These are phyloP conservation scores for Achaetomium macrosporum DNA, from an alignment of 2,329 filamentous ascomycete species.

Conservation along the genomic window DNA sequence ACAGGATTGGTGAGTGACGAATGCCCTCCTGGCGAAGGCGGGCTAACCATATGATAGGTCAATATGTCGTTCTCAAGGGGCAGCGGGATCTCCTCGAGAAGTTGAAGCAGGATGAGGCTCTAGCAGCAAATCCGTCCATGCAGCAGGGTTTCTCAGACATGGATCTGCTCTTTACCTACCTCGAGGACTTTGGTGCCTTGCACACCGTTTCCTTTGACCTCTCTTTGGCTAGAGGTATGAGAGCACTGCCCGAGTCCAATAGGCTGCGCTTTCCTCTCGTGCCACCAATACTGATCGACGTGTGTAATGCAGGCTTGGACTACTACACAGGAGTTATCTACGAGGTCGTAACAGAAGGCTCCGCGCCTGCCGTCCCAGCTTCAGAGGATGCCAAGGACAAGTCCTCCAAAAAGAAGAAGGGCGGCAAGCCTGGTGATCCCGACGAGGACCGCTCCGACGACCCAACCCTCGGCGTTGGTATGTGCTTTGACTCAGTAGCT, in stretches of 20 bases:
- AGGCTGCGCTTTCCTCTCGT: slow-evolving; percentile 33
- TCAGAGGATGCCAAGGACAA: slow-evolving; percentile 14
- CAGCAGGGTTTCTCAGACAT: slow-evolving; percentile 78
- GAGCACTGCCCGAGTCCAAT: not conserved
- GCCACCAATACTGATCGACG: not conserved
- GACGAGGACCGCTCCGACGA: slow-evolving; percentile 25
- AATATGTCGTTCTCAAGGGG: slow-evolving; percentile 23
- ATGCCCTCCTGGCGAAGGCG: slow-evolving; percentile 40
- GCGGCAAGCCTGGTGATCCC: slow-evolving; percentile 18
- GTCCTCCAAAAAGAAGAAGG: slow-evolving; percentile 23
- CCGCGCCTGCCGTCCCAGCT: slow-evolving; percentile 44
- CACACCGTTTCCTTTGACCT: slow-evolving; percentile 82
- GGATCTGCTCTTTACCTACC: slow-evolving; percentile 72
- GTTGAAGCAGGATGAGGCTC: slow-evolving; percentile 59
- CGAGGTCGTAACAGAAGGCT: slow-evolving; percentile 79
- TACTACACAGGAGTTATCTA: slow-evolving; percentile 91
- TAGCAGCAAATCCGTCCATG: slow-evolving; percentile 67
- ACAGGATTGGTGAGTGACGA: slow-evolving; percentile 77
- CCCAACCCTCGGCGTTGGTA: slow-evolving; percentile 23
- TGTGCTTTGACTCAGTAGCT: not conserved
- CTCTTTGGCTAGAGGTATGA: slow-evolving; percentile 69
- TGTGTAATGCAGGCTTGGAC: slow-evolving; percentile 45
- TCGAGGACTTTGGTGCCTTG: slow-evolving; percentile 68
- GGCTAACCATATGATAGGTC: slow-evolving; percentile 12
- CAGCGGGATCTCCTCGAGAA: slow-evolving; percentile 61